phyloP scores from a whole-genome alignment of 192 early-diverging fungal species.

The Diversispora epigaea region DNA sequence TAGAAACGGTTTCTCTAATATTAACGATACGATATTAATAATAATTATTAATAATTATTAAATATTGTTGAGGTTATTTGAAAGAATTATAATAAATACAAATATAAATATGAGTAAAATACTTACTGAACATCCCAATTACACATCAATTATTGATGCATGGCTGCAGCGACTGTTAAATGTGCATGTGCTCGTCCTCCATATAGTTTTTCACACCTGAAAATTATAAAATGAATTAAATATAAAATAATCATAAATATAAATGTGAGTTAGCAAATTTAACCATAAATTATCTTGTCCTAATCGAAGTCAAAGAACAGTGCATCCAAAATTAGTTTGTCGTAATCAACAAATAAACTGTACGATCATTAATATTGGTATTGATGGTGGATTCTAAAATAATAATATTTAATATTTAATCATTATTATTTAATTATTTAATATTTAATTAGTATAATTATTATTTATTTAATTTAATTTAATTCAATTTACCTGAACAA shows the following conservation, averaged over 20 bases:
- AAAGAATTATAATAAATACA: too few species aligned
- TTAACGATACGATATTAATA: too few species aligned
- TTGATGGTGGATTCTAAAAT: conserved; percentile 87
- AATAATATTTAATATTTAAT: not conserved
- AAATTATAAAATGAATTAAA: not conserved
- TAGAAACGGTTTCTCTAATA: conserved; percentile 69
- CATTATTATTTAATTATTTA: not conserved
- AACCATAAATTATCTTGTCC: conserved; percentile 59
- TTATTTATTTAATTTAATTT: too few species aligned
- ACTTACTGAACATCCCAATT: conserved; percentile 66
- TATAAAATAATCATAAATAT: not conserved
- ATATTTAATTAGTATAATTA: not conserved
- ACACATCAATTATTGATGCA: conserved; percentile 65
- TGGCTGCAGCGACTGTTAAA: conserved; percentile 81
- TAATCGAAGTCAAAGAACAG: conserved; percentile 74
- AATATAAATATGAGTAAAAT: not conserved
- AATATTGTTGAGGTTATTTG: too few species aligned
- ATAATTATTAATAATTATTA: too few species aligned
- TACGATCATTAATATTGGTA: conserved; percentile 84
- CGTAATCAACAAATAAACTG: conserved; percentile 65
- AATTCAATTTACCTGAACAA: conserved; percentile 89
- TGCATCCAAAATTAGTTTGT: conserved; percentile 87
- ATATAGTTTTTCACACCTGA: conserved; percentile 60
- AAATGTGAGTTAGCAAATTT: conserved; percentile 38
- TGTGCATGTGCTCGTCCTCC: conserved; percentile 75